Conservation (phyloP, 352 stramenopile genomes). For the Pythium apleroticum region DNA sequence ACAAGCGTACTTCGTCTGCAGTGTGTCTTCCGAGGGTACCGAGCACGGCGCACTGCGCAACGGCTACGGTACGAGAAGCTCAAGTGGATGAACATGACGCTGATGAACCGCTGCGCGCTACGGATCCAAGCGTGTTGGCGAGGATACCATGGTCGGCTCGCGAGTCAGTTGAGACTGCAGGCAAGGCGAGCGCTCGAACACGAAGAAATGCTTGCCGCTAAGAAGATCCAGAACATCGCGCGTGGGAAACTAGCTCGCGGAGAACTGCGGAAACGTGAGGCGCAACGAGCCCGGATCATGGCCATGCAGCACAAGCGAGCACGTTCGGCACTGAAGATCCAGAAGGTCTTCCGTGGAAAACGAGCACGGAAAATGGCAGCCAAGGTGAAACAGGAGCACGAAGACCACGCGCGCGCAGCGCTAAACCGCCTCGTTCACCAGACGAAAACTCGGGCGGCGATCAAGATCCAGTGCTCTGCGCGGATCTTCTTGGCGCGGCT, state of each 20-base stretch:
- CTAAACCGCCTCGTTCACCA: constrained; percentile 59
- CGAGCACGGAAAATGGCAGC: constrained; percentile 40
- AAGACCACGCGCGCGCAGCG: constrained; percentile 45
- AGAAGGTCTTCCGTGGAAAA: constrained; percentile 62
- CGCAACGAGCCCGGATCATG: constrained; percentile 27
- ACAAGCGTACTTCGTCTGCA: constrained; percentile 62
- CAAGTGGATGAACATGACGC: constrained; percentile 61
- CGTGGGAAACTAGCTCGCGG: constrained; percentile 50
- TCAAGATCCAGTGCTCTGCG: constrained; percentile 69
- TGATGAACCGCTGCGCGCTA: constrained; percentile 62
- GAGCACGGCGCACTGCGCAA: constrained; percentile 46
- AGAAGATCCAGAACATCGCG: constrained; percentile 56
- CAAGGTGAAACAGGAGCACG: constrained; percentile 39
- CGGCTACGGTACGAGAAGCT: constrained; percentile 61
- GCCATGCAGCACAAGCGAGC: constrained; percentile 36
- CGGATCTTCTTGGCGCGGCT: constrained; percentile 53
- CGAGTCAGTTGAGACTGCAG: constrained; percentile 54
- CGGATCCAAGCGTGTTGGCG: constrained; percentile 79
- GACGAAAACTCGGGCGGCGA: constrained; percentile 56
- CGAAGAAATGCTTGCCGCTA: constrained; percentile 57
- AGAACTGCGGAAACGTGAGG: constrained; percentile 32
- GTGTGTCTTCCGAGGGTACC: constrained; percentile 57
- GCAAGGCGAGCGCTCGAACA: constrained; percentile 46
- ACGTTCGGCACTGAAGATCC: constrained; percentile 54
- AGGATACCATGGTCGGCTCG: constrained; percentile 66